Base-by-base conservation (phyloP, 352 stramenopile genomes). In the Blastocystis sp. region DNA sequence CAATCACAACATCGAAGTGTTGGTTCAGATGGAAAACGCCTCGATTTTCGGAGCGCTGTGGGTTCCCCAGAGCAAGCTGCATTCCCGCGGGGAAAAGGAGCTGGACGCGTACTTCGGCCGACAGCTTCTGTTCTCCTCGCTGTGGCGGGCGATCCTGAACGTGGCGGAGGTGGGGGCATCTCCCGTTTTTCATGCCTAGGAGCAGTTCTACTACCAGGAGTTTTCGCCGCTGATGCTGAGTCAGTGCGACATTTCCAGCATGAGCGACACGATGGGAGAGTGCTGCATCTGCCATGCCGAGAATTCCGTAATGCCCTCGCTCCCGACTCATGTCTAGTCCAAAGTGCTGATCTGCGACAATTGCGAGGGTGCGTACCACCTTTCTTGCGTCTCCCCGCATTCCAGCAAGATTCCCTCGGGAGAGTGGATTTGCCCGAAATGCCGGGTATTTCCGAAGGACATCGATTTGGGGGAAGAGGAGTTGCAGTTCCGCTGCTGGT, bases 181-280 rank as follows among this genome's bases (percentile, higher is more conserved):
- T 24, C 2, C 21, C 3, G n/a, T 9, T 9, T 9, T 11, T 84
- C 52, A 84, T 14, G 11, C 3, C n/a, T 84, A 84, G 74, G 74
- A 84, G 42, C 74, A 84, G 38, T 48, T 69, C n/a, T 84, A 70
- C 28, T 84, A 84, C 45, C 74, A 84, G 66, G 74, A 84, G 34
- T 84, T 68, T 42, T 84, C 57, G 17, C 74, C 74, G 2, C 45
- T 84, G 11, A 59, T 84, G 19, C 17, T 84, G 7, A 54, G 21
- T 6, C 28, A 84, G 34, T 52, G 52, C 17, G 74, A 24, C 21
- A 28, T 84, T 28, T 42, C n/a, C 3, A 68, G 45, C 17, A 38
- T 64, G 24, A 68, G 24, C 1, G 74, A 84, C 48, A 62, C 21
- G 1, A 70, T 69, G n/a, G 74, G 69, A 38, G 74, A 84, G 52